Evolutionary conservation across 306 rosid species (phyloP), one percentile per base, ranked within the genome.

Genomic region (Prinsepia uniflora): DNA sequence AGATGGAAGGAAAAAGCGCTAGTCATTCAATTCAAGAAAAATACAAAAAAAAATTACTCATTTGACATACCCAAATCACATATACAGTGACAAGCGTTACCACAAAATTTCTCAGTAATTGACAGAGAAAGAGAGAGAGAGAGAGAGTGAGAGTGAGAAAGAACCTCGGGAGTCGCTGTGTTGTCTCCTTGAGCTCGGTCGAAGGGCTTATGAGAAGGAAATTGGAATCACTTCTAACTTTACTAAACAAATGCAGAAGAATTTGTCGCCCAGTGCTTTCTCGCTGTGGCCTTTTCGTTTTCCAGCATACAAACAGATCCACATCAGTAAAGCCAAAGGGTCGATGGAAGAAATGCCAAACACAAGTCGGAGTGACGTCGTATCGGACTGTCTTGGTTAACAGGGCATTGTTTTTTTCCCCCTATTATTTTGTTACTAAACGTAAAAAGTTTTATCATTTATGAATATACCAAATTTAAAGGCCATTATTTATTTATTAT

Each of bases 261-360:
- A 20, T 24, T 66, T 47, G 20, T 7, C 7, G n/a, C 19, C 55
- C 24, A 30, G 58, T 66, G 30, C 39, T 49, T 24, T 57, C 63
- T 57, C 36, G 63, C 8, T 3, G 2, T 49, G 34, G 34, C 15
- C 15, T n/a, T 49, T 66, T 18, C 22, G 8, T 50, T 50, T 68
- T 62, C 52, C 49, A 68, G 63, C 9, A 53, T 19, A 12, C 50
- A 68, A 40, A 53, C 19, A 53, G 72, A 68, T 53, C 63, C 61
- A 36, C n/a, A 8, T 36, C 48, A 67, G 50, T 50, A 64, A 30
- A 30, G 42, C 49, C 42, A 10, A 17, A 45, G 55, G 6, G 18
- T 52, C 22, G 57, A 52, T n/a, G 22, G 57, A 52, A n/a, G 20
- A 52, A 52, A n/a, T 52, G 56, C 10, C 56, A 10, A 3, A 50